Conservation (phyloP, 2,329 filamentous ascomycete genomes). For the Cordyceps cateniannulata region DNA sequence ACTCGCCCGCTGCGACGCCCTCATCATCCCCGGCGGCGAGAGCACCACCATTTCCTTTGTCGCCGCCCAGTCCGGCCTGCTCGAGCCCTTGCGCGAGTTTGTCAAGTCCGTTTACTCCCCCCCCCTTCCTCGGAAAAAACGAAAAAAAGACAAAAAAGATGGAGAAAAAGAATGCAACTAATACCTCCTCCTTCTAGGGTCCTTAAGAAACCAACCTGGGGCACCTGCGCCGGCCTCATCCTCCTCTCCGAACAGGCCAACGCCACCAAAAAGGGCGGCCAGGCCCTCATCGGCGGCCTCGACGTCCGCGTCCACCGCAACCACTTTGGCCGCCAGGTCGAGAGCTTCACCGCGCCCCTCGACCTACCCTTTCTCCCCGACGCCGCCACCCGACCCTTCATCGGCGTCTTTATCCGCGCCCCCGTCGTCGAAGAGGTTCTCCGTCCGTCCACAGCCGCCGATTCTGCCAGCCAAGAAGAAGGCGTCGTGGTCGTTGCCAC, state of each 20-base stretch:
- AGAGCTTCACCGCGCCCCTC: constrained; percentile 78
- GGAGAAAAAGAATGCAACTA: background rate
- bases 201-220: constrained; percentile 79
- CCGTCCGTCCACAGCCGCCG: constrained; percentile 24
- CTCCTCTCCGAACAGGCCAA: constrained; percentile 83
- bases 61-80: constrained; percentile 69
- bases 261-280: constrained; percentile 81
- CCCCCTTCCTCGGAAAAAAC: background rate
- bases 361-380: constrained; percentile 61
- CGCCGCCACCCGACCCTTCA: constrained; percentile 43
- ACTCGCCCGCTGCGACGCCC: constrained; percentile 66
- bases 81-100: constrained; percentile 81
- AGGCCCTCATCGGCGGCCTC: constrained; percentile 87
- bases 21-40: constrained; percentile 90
- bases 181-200: constrained; percentile 42
- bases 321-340: constrained; percentile 88
- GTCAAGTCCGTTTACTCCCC: constrained; percentile 63
- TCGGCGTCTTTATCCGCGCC: constrained; percentile 86
- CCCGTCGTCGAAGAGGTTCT: constrained; percentile 85
- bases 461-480: constrained; percentile 12
- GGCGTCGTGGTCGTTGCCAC: constrained; percentile 45
- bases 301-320: constrained; percentile 89
- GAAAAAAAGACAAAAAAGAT: background rate
- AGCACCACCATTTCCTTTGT: constrained; percentile 90
- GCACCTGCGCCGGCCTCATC: constrained; percentile 92